Base-by-base conservation (phyloP, 768 basidiomycete species). In the Pholiota microspora region DNA sequence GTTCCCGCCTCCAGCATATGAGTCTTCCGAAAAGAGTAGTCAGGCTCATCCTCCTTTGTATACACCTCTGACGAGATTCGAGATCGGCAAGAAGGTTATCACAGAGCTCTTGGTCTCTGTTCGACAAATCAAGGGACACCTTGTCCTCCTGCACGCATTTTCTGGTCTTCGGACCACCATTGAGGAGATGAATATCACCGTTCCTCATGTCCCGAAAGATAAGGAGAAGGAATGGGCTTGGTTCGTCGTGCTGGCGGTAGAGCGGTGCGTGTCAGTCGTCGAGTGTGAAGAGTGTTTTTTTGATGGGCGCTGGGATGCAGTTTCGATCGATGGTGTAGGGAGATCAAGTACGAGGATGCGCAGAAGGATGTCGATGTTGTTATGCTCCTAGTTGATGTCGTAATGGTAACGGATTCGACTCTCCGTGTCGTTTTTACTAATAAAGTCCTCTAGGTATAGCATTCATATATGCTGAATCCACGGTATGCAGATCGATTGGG, bases 191-290 rank as follows among this genome's bases (percentile, higher is more conserved):
- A 50, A 49, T 6, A 32, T 56, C 29, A 29, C 8, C 50, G 59
- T 35, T 42, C 58, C 25, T 16, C 13, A 66, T 25, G 49, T 69
- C 29, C 58, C 63, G 0, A 35, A 53, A 2, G 63, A 69, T 35
- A 61, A 55, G 25, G 70, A 71, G 24, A 59, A 56, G 48, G 60
- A 64, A 36, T 73, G 72, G 73, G 58, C 61, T 32, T 71, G 70
- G 69, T 72, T 75, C 57, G 71, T 75, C 2, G 67, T 63, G 2
- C 54, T 71, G 49, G 68, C 72, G n/a, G 73, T 71, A 5, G 72
- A 75, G 54, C 59, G 71, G 72, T 73, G 32, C 15, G 62, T 53
- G 12, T 9, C 31, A 13, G 40, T 10, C 48, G 28, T n/a, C n/a
- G n/a, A n/a, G n/a, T n/a, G 16, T 2, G 4, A 15, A 29, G 2